These are phyloP conservation scores for Pharus latifolius DNA, from an alignment of 176 grass and related monocot genomes.

Conservation along the genomic window DNA sequence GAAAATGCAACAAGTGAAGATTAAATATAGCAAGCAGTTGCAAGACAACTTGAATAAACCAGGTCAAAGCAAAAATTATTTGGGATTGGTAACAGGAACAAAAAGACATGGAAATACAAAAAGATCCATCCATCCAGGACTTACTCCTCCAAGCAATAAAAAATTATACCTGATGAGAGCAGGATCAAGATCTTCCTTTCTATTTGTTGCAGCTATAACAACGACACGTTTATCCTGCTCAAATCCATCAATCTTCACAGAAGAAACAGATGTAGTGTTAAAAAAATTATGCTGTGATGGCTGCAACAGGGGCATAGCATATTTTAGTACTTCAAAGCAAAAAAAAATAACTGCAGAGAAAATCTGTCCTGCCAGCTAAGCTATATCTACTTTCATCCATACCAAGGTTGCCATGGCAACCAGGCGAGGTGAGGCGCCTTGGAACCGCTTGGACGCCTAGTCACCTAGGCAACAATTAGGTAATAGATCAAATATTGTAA, in stretches of 20 bases:
- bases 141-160: too few species aligned
- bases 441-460: too few species aligned
- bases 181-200: slow-evolving; percentile 92
- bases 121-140: too few species aligned
- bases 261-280: not conserved
- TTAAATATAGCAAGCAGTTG: not conserved
- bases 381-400: not conserved
- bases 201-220: slow-evolving; percentile 97
- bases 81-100: slow-evolving; percentile 5
- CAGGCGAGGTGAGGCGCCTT: too few species aligned
- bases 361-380: not conserved
- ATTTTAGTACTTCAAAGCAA: not conserved
- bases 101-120: not conserved
- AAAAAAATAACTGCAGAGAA: not conserved
- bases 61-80: not conserved
- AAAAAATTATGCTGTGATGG: not conserved
- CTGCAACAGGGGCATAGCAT: not conserved
- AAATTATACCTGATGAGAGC: slow-evolving; percentile 80
- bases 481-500: too few species aligned
- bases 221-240: slow-evolving; percentile 79
- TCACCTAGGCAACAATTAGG: too few species aligned
- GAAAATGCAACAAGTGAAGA: not conserved
- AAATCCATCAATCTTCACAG: slow-evolving; percentile 89
- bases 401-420: too few species aligned
- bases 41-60: slow-evolving; percentile 2